Evolutionary conservation across 2,329 filamentous ascomycete species (phyloP).

Genomic region (Neofusicoccum sp.): DNA sequence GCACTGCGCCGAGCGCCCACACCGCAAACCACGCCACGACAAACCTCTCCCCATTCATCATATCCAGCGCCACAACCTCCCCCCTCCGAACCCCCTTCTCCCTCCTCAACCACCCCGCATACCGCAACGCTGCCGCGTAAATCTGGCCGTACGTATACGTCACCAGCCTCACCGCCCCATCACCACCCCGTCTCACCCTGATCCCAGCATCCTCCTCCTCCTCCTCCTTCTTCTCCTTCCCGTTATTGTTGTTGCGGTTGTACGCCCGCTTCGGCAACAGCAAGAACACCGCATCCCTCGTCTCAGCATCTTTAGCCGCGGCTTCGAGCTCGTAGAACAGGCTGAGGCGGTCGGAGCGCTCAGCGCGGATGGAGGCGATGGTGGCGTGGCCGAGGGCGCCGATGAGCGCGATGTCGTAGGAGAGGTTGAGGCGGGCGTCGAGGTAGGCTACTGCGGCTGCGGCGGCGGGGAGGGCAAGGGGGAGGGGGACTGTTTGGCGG

Average conservation of each 20-base stretch:
- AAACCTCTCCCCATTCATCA: constrained; percentile 67
- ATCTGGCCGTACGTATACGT: constrained; percentile 40
- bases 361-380: neutral
- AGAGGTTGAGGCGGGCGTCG: constrained; percentile 67
- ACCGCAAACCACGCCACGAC: constrained; percentile 64
- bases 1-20: constrained; percentile 65
- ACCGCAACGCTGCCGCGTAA: constrained; percentile 35
- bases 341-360: constrained; percentile 33
- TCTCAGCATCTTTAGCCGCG: constrained; percentile 20
- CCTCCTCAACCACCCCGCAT: constrained; percentile 35
- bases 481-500: neutral
- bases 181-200: no score
- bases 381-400: constrained; percentile 22
- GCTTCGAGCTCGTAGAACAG: constrained; percentile 31
- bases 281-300: neutral
- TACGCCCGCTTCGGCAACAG: constrained; percentile 35
- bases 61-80: constrained; percentile 64
- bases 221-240: neutral
- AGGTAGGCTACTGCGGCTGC: constrained; percentile 57
- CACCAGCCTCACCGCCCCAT: constrained; percentile 55
- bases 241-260: constrained; percentile 58
- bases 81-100: constrained; percentile 57
- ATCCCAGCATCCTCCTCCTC: neutral
- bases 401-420: constrained; percentile 58
- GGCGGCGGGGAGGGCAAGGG: constrained; percentile 10